Evolutionary conservation across 768 basidiomycete species (phyloP), one percentile per base, ranked within the genome.

Genomic region (Trametes cinnabarina): DNA sequence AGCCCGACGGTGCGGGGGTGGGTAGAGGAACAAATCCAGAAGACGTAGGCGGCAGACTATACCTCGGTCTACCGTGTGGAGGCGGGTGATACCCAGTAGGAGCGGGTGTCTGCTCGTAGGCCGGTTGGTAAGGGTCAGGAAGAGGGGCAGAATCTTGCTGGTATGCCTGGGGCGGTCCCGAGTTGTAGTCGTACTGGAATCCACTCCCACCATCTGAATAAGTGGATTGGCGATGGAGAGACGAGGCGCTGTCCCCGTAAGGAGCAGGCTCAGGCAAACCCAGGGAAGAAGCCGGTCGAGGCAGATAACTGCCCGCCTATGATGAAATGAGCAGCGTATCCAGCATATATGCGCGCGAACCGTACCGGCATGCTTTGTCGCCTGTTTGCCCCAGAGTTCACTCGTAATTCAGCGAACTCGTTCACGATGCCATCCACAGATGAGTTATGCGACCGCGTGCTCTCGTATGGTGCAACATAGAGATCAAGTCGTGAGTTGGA

Each of bases 401-500:
- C 68, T 9, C 80, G 79, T 59, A 93, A 76, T 62, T 89, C 87
- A 15, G 80, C 79, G 59, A 92, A 86, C 47, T 87, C 85, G 56
- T 79, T 81, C 20, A 82, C 70, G n/a, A 90, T 54, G 39, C 76
- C 74, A 60, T 87, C 86, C 23, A 86, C 68, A 17, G 61, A 65
- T 22, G 67, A 66, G 23, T 57, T 54, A 42, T 66, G 69, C 15
- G 70, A 64, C 2, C 72, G 76, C 35, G 77, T 74, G 48, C 79
- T 80, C 58, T 91, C 88, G 65, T 93, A 93, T 1, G 84, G 83
- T 0, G 89, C 83, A 35, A 82, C 81, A 67, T 94, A 94, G 19
- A 92, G 73, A 63, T 90, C 86, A 4, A 86, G 72, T 35, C 79
- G 76, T 20, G 88, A 86, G 63, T 74, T 82, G 5, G 89, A 88